Conservation (phyloP, 2,329 filamentous ascomycete species). For the Trichophyton schoenleinii region DNA sequence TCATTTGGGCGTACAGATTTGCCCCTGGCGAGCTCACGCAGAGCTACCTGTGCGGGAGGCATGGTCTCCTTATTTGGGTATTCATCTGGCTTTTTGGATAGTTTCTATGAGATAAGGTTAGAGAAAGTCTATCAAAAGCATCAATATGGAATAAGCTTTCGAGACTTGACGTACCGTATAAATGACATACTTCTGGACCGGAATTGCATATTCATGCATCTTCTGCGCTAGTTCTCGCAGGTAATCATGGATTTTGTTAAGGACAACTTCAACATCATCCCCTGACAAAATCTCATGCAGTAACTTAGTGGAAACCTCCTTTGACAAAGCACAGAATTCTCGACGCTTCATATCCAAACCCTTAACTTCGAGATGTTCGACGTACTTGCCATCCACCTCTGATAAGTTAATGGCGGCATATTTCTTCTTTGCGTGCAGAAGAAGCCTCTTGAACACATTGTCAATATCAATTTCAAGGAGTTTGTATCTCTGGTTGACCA, state of each 20-base stretch:
- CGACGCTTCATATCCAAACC: conserved; percentile 95
- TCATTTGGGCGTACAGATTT: conserved; percentile 86
- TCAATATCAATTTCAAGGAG: conserved; percentile 96
- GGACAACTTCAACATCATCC: conserved; percentile 75
- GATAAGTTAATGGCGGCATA: conserved; percentile 94
- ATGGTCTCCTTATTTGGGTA: conserved; percentile 91
- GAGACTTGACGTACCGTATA: conserved; percentile 49
- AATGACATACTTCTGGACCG: conserved; percentile 84
- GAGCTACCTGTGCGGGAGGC: conserved; percentile 92
- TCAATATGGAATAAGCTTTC: neutral
- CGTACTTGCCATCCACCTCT: conserved; percentile 74
- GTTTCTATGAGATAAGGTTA: conserved; percentile 44
- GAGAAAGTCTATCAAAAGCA: conserved; percentile 8
- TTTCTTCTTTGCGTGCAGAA: conserved; percentile 98
- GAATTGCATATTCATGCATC: conserved; percentile 70
- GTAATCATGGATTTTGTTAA: conserved; percentile 87
- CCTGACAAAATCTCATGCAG: conserved; percentile 92
- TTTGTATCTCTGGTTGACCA: conserved; percentile 86
- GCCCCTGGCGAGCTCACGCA: conserved; percentile 74
- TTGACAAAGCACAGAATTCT: conserved; percentile 91
- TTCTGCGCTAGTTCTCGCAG: conserved; percentile 69
- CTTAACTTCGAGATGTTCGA: conserved; percentile 95
- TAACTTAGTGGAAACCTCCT: conserved; percentile 81
- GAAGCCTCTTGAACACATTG: conserved; percentile 84
- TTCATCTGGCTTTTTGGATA: conserved; percentile 83